Evolutionary conservation across 2,329 filamentous ascomycete species (phyloP), one percentile per base, ranked within the genome.

Genomic region (Fusarium tuaranense): DNA sequence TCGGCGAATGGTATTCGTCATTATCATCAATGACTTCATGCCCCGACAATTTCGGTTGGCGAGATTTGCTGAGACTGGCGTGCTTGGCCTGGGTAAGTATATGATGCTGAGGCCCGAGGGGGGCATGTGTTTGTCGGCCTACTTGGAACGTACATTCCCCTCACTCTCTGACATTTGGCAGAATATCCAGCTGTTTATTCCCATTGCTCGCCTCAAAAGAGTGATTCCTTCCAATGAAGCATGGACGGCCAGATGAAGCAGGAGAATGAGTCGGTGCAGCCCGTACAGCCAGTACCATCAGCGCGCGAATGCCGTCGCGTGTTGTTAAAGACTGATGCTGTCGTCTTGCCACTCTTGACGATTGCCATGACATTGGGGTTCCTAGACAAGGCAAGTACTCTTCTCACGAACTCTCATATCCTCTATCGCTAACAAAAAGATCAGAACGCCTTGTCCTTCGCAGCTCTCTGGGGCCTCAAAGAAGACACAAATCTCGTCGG

Each of bases 401-500:
- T 51, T 2, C 30, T 16, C 4, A 1, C 2, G 0, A 0, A 0
- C 4, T 16, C 30, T 30, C 20, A 27, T 1, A 48, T 14, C 12
- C 27, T 27, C 27, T 3, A 5, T 27, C 5, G 14, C 30, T 63
- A 48, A 62, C 16, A 7, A 14, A 39, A 18, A 1, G 8, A 20
- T 9, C 38, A 73, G 71, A 73, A 73, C 0, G 72, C 72, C 0
- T 2, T 74, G 0, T 65, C 68, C 30, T 74, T 74, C 3, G 76
- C 76, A 0, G 76, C 76, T 4, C 64, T 78, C 2, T 76, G 70
- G 8, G 76, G 76, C 0, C 69, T 78, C 59, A 72, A 76, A 7
- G 68, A 76, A 13, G 76, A 78, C 13, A 65, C 73, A 0, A 46
- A 79, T 51, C 79, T 82, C 38, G 67, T 78, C 3, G 83, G 81